Evolutionary conservation across 345 rosid species (phyloP).

Genomic region (Jatropha curcas): DNA sequence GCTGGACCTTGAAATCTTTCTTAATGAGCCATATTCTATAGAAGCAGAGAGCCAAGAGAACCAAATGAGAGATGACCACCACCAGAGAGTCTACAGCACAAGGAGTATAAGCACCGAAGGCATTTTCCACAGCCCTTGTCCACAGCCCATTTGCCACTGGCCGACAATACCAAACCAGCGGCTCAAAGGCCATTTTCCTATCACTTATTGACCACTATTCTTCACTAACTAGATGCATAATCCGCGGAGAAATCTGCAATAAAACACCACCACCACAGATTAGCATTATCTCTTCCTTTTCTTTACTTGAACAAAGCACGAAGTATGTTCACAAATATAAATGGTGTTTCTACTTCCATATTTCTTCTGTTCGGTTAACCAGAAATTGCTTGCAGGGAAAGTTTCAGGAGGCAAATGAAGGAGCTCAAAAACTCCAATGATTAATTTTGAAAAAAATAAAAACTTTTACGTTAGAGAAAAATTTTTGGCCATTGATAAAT

Average conservation of each 20-base stretch:
- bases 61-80: conserved; percentile 59
- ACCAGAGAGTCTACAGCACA: conserved; percentile 87
- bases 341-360: not conserved
- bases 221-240: conserved; percentile 28
- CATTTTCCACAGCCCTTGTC: conserved; percentile 77
- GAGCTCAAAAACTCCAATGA: too few species aligned
- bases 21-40: conserved; percentile 74
- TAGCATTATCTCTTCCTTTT: not conserved
- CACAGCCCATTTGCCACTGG: conserved; percentile 77
- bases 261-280: too few species aligned
- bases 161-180: conserved; percentile 81
- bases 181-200: conserved; percentile 56
- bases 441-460: too few species aligned
- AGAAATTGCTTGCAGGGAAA: not conserved
- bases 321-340: not conserved
- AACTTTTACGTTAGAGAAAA: too few species aligned
- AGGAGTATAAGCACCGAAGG: conserved; percentile 94
- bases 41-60: conserved; percentile 62
- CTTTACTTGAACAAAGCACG: not conserved
- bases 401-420: not conserved
- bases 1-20: conserved; percentile 63
- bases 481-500: too few species aligned
- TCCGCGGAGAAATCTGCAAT: conserved; percentile 18
- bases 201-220: conserved; percentile 10
- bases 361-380: not conserved